These are phyloP conservation scores for Colletotrichum incanum DNA, from an alignment of 2,329 filamentous ascomycete genomes.

Conservation along the genomic window DNA sequence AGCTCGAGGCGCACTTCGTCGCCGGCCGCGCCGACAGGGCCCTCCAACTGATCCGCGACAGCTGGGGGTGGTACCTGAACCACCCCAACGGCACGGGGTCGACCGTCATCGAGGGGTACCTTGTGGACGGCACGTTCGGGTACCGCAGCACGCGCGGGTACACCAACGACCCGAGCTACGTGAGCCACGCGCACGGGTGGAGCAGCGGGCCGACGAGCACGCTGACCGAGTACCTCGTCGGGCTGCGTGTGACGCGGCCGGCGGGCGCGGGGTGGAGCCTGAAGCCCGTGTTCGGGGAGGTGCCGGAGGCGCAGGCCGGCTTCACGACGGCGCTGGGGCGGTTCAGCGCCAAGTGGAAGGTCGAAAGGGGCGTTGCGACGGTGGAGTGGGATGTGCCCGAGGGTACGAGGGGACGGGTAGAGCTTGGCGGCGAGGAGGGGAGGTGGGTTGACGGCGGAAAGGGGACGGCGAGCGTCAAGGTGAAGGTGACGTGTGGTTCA, in stretches of 20 bases:
- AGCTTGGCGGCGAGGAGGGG: slow-evolving; percentile 18
- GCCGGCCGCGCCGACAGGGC: slow-evolving; percentile 65
- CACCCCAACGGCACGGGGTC: slow-evolving; percentile 71
- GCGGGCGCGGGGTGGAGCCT: slow-evolving; percentile 37
- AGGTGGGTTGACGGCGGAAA: slow-evolving; percentile 37
- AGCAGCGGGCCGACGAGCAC: slow-evolving; percentile 63
- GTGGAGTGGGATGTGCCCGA: slow-evolving; percentile 41
- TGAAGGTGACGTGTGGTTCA: background rate
- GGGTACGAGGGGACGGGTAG: slow-evolving; percentile 40
- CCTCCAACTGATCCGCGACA: slow-evolving; percentile 68
- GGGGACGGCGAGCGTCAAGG: slow-evolving; percentile 10
- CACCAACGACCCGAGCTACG: slow-evolving; percentile 61
- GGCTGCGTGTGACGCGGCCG: slow-evolving; percentile 49
- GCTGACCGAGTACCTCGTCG: slow-evolving; percentile 61
- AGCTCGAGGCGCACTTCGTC: slow-evolving; percentile 70
- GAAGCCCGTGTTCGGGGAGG: slow-evolving; percentile 38
- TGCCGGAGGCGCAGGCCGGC: slow-evolving; percentile 38
- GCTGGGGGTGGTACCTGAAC: slow-evolving; percentile 74
- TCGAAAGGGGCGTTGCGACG: slow-evolving; percentile 15
- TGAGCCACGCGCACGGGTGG: slow-evolving; percentile 67
- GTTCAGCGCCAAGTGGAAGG: slow-evolving; percentile 38
- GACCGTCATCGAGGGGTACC: slow-evolving; percentile 73
- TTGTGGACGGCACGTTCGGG: slow-evolving; percentile 69
- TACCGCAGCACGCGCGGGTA: slow-evolving; percentile 71
- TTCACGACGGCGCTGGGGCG: slow-evolving; percentile 38